Percentiles rank a stretch among this genome's conserved stretches.
Conservation (phyloP, 176 grass and related monocot species). For the Carex cristatella region DNA sequence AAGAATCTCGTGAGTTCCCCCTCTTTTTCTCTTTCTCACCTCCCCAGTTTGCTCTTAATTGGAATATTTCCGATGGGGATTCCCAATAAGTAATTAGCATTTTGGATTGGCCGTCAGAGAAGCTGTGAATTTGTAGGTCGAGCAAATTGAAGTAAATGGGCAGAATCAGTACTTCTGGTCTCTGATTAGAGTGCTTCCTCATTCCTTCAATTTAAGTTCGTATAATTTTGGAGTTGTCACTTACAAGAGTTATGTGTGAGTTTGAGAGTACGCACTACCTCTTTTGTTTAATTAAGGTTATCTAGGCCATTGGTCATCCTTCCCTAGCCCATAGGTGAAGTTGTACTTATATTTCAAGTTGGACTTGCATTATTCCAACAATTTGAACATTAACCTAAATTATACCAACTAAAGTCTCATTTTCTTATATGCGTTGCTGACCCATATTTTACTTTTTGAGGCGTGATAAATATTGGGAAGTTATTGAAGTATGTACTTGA, state of each 20-base stretch:
- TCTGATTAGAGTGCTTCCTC: not conserved
- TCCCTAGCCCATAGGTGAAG: not conserved
- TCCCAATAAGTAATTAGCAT: not conserved
- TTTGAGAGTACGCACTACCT: not conserved
- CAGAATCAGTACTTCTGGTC: not conserved
- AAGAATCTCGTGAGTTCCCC: constrained; percentile 40
- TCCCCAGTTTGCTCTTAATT: not conserved
- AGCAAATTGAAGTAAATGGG: not conserved
- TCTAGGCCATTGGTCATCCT: not conserved
- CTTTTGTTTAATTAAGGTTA: not conserved
- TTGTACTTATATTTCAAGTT: not conserved
- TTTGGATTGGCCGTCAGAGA: not conserved
- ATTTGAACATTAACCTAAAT: not conserved
- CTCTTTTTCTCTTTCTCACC: not conserved
- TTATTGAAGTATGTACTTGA: not conserved
- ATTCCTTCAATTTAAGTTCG: not conserved
- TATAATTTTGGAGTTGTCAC: not conserved
- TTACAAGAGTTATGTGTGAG: not conserved
- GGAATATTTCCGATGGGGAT: not conserved
- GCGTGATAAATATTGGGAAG: not conserved
- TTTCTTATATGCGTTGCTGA: not conserved
- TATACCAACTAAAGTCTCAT: not conserved
- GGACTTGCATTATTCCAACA: not conserved
- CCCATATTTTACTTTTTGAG: not conserved
- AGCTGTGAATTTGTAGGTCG: not conserved